phyloP scores from a whole-genome alignment of 495 filamentous ascomycete genomes.

The Aspergillus haitiensis region DNA sequence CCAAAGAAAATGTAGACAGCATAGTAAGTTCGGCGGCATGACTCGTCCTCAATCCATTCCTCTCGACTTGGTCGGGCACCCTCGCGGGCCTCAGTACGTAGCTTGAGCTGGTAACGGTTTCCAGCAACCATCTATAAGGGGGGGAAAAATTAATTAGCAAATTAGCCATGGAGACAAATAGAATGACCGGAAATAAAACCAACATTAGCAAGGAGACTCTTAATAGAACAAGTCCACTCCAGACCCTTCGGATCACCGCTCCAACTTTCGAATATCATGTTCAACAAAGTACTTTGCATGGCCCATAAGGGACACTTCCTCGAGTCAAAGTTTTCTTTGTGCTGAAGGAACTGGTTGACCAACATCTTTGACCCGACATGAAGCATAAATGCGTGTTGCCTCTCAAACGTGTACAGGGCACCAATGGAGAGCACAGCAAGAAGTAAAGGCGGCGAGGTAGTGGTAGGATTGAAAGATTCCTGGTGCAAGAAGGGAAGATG shows the following conservation, averaged over 20 bases:
- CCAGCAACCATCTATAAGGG: constrained; percentile 77
- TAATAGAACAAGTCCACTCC: constrained; percentile 98
- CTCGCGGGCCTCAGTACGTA: constrained; percentile 85
- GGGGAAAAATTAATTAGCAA: no score
- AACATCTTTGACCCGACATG: constrained; percentile 97
- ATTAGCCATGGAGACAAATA: constrained; percentile 2
- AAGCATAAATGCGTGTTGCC: constrained; percentile 93
- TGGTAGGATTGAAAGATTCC: constrained; percentile 79
- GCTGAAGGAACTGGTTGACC: constrained; percentile 94
- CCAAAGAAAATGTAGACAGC: constrained; percentile 99
- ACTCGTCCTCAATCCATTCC: constrained; percentile 97
- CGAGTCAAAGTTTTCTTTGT: constrained; percentile 99
- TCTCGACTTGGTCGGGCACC: constrained; percentile 72
- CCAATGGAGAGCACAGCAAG: constrained; percentile 94
- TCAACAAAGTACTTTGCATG: constrained; percentile 92
- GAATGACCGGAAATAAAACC: neutral
- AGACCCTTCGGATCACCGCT: constrained; percentile 96
- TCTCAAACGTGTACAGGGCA: constrained; percentile 93
- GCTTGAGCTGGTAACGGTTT: constrained; percentile 92
- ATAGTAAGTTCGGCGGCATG: constrained; percentile 94
- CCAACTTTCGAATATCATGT: constrained; percentile 99
- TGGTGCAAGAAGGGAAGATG: constrained; percentile 96
- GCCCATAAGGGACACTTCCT: constrained; percentile 96
- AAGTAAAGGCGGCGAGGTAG: constrained; percentile 75
- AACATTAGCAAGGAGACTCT: constrained; percentile 84